Conservation (phyloP, 345 rosid genomes). For the Arabis alpina region DNA sequence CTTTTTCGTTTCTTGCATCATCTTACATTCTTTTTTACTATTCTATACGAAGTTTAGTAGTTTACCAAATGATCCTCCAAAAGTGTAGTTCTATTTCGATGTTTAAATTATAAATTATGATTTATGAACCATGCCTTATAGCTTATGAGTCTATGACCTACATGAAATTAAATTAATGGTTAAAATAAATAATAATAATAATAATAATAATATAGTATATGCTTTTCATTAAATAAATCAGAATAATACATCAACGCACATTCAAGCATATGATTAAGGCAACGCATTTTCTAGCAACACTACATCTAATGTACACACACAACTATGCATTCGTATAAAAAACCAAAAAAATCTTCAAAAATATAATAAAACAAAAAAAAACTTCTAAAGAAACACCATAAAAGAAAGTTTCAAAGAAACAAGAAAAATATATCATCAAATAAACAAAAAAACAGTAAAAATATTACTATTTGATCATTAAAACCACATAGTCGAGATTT, state of each 20-base stretch:
- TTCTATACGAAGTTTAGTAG: background rate
- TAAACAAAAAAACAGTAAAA: no score
- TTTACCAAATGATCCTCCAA: slow-evolving; percentile 1
- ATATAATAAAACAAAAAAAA: no score
- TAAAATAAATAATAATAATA: background rate
- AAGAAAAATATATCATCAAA: no score
- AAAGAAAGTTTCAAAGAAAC: no score
- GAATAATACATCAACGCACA: slow-evolving; percentile 33
- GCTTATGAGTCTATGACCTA: slow-evolving; percentile 21
- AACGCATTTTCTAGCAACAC: slow-evolving; percentile 35
- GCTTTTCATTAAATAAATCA: slow-evolving; percentile 10
- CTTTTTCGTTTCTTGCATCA: slow-evolving; percentile 1
- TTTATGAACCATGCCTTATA: slow-evolving; percentile 12
- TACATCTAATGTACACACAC: slow-evolving; percentile 18
- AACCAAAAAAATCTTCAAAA: no score
- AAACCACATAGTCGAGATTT: no score
- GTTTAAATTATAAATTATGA: background rate
- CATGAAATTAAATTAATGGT: background rate
- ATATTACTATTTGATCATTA: no score
- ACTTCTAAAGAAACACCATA: no score
- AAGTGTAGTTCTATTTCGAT: background rate
- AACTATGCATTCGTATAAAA: background rate
- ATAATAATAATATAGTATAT: slow-evolving; percentile 1
- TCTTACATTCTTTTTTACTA: background rate
- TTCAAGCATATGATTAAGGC: slow-evolving; percentile 39